These are phyloP conservation scores for barley (Hordeum vulgare) DNA, from an alignment of 176 grass and related monocot genomes.

Conservation along the genomic window MorexV3_pseudomolecules_assembly NC_058522.1:494373577-494374076, in stretches of 20 bases:
- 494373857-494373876: conserved; percentile 98
- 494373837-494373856: conserved; percentile 94
- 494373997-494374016: conserved; percentile 87
- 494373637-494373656: neutral
- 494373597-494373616: neutral
- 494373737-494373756: neutral
- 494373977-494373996: conserved; percentile 79
- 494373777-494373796: conserved; percentile 1
- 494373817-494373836: conserved; percentile 98
- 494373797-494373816: conserved; percentile 47
- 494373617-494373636: neutral
- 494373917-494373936: conserved; percentile 94
- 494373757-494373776: neutral
- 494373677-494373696: neutral
- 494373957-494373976: conserved; percentile 87
- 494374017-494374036: conserved; percentile 91
- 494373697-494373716: neutral
- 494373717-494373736: neutral
- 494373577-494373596: neutral
- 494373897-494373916: conserved; percentile 93
- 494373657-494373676: neutral
- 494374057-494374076: conserved; percentile 95
- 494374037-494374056: conserved; percentile 94
- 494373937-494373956: conserved; percentile 87
- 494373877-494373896: conserved; percentile 96